A percentile compares a stretch with the other conserved stretches of the same genome.
Conservation (phyloP, 805 yeast genomes). For the Pachysolen tannophilus region DNA sequence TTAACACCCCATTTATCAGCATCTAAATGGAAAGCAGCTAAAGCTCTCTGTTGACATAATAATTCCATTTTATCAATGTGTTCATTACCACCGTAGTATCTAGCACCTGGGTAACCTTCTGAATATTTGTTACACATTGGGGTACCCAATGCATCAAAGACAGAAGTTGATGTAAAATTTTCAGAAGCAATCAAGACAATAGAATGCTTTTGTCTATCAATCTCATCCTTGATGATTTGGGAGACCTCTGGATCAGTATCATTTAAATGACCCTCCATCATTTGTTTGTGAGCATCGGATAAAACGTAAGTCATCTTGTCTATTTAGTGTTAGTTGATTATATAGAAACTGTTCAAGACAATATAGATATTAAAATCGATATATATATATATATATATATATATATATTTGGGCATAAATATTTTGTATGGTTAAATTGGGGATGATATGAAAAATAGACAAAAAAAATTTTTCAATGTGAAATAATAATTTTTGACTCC, state of each 20-base stretch:
- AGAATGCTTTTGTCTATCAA: constrained; percentile 86
- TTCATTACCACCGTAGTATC: constrained; percentile 99
- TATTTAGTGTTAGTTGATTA: too few relatives aligned
- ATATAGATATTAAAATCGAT: too few relatives aligned
- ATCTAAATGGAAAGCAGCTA: constrained; percentile 76
- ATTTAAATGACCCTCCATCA: constrained; percentile 52
- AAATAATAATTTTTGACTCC: too few relatives aligned
- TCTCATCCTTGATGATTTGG: constrained; percentile 68
- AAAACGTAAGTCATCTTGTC: constrained; percentile 54
- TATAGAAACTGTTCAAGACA: too few relatives aligned
- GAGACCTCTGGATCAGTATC: constrained; percentile 80
- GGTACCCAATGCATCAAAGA: constrained; percentile 92
- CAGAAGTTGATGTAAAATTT: constrained; percentile 94
- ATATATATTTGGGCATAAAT: too few relatives aligned
- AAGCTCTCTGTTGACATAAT: constrained; percentile 90
- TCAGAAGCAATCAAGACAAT: constrained; percentile 94
- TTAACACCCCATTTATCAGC: constrained; percentile 95
- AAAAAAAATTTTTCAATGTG: too few relatives aligned
- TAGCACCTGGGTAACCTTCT: constrained; percentile 98
- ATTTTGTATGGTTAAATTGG: too few relatives aligned
- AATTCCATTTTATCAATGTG: constrained; percentile 90
- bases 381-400: too few relatives aligned
- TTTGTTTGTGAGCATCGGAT: constrained; percentile 54
- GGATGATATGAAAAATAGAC: too few relatives aligned
- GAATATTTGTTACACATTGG: constrained; percentile 98